A percentile compares a stretch with the other conserved stretches of the same genome.
Conservation (phyloP, 1,284 basidiomycete genomes). For the Afroboletus lepidellus region DNA sequence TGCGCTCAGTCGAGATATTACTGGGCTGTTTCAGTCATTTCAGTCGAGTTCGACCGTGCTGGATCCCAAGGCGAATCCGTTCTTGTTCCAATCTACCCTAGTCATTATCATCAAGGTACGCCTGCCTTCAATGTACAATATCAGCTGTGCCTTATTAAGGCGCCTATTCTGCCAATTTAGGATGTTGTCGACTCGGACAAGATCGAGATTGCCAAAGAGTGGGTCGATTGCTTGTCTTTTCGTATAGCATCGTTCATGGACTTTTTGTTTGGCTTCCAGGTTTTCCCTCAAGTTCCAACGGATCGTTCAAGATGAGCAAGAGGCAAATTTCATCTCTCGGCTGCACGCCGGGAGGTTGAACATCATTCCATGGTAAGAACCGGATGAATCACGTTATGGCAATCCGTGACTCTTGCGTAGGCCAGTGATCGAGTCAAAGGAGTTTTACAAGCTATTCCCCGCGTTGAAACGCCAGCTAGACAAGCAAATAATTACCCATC, state of each 20-base stretch:
- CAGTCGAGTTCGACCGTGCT: constrained; percentile 59
- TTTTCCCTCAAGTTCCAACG: constrained; percentile 54
- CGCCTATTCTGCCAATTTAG: constrained; percentile 26
- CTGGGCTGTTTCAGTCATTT: constrained; percentile 62
- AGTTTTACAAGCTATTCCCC: constrained; percentile 56
- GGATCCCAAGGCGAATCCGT: constrained; percentile 56
- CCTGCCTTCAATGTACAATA: not conserved
- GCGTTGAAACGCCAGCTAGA: constrained; percentile 47
- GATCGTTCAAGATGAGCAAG: constrained; percentile 60
- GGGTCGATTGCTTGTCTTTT: constrained; percentile 13
- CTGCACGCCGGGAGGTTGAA: constrained; percentile 52
- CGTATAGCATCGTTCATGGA: not conserved
- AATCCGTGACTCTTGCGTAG: constrained; percentile 25
- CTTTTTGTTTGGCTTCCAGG: constrained; percentile 29
- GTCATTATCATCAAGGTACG: constrained; percentile 62
- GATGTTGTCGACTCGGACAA: constrained; percentile 61
- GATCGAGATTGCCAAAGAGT: constrained; percentile 58
- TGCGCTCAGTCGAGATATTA: constrained; percentile 55
- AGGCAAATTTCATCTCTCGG: constrained; percentile 57
- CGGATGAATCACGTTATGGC: rapidly evolving
- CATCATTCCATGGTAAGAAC: constrained; percentile 50
- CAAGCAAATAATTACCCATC: constrained; percentile 48
- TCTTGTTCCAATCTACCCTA: constrained; percentile 56
- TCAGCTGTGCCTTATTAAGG: not conserved
- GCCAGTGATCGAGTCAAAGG: constrained; percentile 61